Base-by-base conservation (phyloP, 2,329 filamentous ascomycete genomes). In the Phyllosticta citribraziliensis region DNA sequence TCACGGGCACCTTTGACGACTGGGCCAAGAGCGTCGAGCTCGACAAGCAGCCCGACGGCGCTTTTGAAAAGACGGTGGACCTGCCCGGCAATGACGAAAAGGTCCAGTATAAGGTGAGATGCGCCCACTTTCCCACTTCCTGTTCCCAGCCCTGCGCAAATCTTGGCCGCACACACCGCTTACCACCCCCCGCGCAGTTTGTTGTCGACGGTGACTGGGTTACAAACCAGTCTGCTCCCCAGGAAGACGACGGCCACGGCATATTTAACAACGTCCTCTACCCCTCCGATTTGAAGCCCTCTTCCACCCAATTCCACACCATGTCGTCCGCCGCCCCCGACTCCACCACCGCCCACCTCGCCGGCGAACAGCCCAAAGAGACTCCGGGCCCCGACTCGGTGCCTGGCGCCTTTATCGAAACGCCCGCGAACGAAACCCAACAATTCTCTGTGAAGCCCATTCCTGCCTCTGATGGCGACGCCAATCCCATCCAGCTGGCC, bases 1-100 rank as follows among this genome's bases (percentile, higher is more conserved):
- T 97, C 68, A 97, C 93, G 51, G 94, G 94, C 73, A 93, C 89
- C 65, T 97, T 97, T 73, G 93, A 97, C 77, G 83, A 90, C 78
- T 99, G 94, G 94, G 82, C 83, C 67, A 93, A 94, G 81, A 91
- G 85, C 61, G 84, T 93, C 74, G 84, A 88, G 79, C 83, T 99
- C 62, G 86, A 91, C 55, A 91, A 90, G 78, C 81, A 85, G 51
- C 40, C 40, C n/a, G 88, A 83, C 71, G 73, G 74, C 65, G 69
- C 82, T 68, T 96, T 95, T 75, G 81, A 88, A 76, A 96, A 96
- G 80, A 84, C 84, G 35, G 91, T 99, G 63, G 79, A 84, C 58
- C 80, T 97, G 35, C 80, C 87, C 56, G 79, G 84, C 60, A 77
- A 79, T 17, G 77, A 79, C 56, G 79, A 86, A 65, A 96, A 94